These are phyloP conservation scores for Pisolithus sp. DNA, from an alignment of 768 basidiomycete genomes.

Conservation along the genomic window DNA sequence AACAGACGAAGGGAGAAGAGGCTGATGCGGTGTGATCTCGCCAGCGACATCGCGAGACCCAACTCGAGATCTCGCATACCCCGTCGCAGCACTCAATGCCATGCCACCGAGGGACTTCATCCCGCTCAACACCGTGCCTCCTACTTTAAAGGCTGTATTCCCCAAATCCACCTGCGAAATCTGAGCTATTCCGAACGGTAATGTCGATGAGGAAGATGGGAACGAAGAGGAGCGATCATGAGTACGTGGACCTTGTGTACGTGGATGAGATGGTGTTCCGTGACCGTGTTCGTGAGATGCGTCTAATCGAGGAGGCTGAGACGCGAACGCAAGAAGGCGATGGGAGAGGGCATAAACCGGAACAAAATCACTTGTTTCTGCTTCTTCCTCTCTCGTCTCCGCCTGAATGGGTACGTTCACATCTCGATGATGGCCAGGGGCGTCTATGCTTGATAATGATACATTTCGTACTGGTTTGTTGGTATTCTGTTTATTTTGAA, in stretches of 20 bases:
- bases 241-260: conserved; percentile 10
- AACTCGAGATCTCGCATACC: conserved; percentile 34
- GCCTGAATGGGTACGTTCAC: conserved; percentile 4
- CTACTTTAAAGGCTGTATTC: conserved; percentile 50
- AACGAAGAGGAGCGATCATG: too few relatives aligned
- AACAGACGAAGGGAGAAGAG: conserved; percentile 4
- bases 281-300: conserved; percentile 10
- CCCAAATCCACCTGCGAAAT: conserved; percentile 46
- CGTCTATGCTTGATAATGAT: conserved; percentile 33
- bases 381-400: too few relatives aligned
- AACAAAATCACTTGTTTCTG: conserved; percentile 18
- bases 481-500: conserved; percentile 28
- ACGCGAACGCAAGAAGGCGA: conserved; percentile 58
- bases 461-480: conserved; percentile 24
- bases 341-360: conserved; percentile 57
- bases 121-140: conserved; percentile 56
- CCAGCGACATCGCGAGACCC: conserved; percentile 10
- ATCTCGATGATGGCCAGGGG: conserved; percentile 5
- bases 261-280: conserved; percentile 10
- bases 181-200: conserved; percentile 32
- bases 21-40: conserved; percentile 17
- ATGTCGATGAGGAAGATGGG: conserved; percentile 17
- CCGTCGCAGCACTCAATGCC: conserved; percentile 44
- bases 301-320: conserved; percentile 27
- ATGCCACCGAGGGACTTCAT: conserved; percentile 59